Evolutionary conservation across 2,329 filamentous ascomycete genomes (phyloP).

Genomic region (Paecilomyces dactylethromorphus): DNA sequence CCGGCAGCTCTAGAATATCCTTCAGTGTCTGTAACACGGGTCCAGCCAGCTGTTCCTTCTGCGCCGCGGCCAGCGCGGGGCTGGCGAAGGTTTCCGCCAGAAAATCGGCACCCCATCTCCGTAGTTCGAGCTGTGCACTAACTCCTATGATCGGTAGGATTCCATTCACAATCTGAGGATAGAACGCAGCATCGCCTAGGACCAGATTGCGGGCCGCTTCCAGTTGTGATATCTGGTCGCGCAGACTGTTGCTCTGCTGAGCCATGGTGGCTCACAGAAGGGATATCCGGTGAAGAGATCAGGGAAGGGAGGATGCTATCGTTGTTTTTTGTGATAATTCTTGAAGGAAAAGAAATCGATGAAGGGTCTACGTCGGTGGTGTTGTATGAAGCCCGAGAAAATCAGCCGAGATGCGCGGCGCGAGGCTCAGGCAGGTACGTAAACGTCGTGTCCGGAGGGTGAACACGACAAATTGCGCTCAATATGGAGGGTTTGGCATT

Average conservation of each 20-base stretch:
- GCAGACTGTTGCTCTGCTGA: conserved; percentile 50
- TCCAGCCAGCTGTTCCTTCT: conserved; percentile 74
- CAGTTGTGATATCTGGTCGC: conserved; percentile 78
- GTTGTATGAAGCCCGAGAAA: background rate
- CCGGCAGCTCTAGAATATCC: conserved; percentile 61
- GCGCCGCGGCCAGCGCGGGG: conserved; percentile 67
- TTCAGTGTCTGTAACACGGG: conserved; percentile 72
- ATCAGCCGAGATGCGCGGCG: background rate
- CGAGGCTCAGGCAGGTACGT: background rate
- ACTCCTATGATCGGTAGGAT: conserved; percentile 86
- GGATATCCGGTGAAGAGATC: background rate
- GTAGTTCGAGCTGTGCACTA: conserved; percentile 67
- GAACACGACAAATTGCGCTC: background rate
- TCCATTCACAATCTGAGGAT: conserved; percentile 83
- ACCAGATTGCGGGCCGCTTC: conserved; percentile 86
- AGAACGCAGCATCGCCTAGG: conserved; percentile 78
- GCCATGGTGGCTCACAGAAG: conserved; percentile 43
- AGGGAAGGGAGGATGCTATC: background rate
- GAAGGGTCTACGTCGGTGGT: background rate
- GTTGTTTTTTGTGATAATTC: background rate
- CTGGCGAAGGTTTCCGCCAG: conserved; percentile 93
- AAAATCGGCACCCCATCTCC: conserved; percentile 94
- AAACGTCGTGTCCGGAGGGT: background rate
- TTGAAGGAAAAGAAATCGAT: background rate
- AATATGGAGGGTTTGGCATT: background rate